These are phyloP conservation scores for Aspergillus candidus DNA, from an alignment of 2,329 filamentous ascomycete species.

Conservation along the genomic window DNA sequence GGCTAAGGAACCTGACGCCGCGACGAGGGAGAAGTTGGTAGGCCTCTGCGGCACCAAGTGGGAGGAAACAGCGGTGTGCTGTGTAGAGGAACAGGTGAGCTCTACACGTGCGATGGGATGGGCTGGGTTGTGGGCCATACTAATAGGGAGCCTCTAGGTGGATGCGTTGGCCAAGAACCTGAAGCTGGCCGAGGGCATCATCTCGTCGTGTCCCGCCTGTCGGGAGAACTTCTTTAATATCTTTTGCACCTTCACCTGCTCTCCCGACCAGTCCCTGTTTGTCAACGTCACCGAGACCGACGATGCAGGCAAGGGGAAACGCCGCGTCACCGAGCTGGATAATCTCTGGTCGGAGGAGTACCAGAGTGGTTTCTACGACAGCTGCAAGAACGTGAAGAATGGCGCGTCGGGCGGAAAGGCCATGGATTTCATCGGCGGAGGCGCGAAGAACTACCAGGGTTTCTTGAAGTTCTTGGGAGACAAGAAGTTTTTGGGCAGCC, in stretches of 20 bases:
- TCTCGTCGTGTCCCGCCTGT: slow-evolving; percentile 91
- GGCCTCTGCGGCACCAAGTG: slow-evolving; percentile 83
- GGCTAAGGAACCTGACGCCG: slow-evolving; percentile 66
- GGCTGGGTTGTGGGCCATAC: neutral
- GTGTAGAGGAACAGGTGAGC: slow-evolving; percentile 64
- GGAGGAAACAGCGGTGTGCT: slow-evolving; percentile 79
- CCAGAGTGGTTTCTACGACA: slow-evolving; percentile 84
- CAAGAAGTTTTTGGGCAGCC: slow-evolving; percentile 82
- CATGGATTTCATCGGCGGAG: slow-evolving; percentile 93
- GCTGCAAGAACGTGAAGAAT: slow-evolving; percentile 98
- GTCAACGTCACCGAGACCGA: slow-evolving; percentile 80
- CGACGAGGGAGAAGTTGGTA: slow-evolving; percentile 70
- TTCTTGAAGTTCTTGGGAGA: slow-evolving; percentile 90
- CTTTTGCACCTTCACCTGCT: slow-evolving; percentile 98
- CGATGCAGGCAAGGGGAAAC: slow-evolving; percentile 47
- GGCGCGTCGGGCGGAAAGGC: slow-evolving; percentile 88
- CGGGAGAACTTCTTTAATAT: slow-evolving; percentile 98
- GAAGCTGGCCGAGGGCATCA: slow-evolving; percentile 78
- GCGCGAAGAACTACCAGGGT: slow-evolving; percentile 80
- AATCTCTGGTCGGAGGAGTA: slow-evolving; percentile 81
- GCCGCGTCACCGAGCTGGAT: slow-evolving; percentile 80
- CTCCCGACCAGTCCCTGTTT: slow-evolving; percentile 91
- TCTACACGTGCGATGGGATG: neutral
- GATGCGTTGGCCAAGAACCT: slow-evolving; percentile 76
- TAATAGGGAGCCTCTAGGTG: slow-evolving; percentile 47